Evolutionary conservation across 805 yeast genomes (phyloP), one percentile per base, ranked within the genome.

Genomic region (Starmerella kuoi): DNA sequence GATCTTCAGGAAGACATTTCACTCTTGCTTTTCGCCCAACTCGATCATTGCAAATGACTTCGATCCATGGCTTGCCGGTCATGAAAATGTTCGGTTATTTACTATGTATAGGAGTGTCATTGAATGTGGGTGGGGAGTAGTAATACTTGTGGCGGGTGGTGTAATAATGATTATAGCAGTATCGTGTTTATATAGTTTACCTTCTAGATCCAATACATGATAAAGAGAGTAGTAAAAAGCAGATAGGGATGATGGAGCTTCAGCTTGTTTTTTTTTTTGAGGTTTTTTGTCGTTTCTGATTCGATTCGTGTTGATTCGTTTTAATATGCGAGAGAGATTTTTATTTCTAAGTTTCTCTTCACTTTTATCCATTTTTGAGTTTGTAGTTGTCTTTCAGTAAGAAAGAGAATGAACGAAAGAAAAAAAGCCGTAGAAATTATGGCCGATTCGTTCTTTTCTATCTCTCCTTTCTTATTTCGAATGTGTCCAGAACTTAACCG

Each of bases 21-120:
- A 91, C 96, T 42, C 72, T 70, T 34, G 86, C 79, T 57, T 84
- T 85, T 61, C 84, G 83, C 1, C 97, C 97, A 15, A 88, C 67
- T 67, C 84, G 64, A 54, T 80, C 91, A 55, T 77, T 79, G 47
- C 85, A 80, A 4, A 67, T 54, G 14, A 81, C 80, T 56, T 81
- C 85, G 41, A 81, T 76, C 41, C 37, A 44, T 17, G 35, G 28
- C 33, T 30, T 25, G 28, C 14, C 28, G 28, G 28, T 9, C 9
- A 25, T 18, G 27, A 28, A 23, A 12, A 17, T 23, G n/a, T n/a
- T n/a, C n/a, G n/a, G n/a, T n/a, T n/a, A n/a, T n/a, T n/a, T n/a
- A n/a, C n/a, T n/a, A n/a, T n/a, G n/a, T n/a, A n/a, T n/a, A n/a
- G n/a, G n/a, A n/a, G n/a, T n/a, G n/a, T n/a, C n/a, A n/a, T n/a